Evolutionary conservation across 202 grass and related monocot species (phyloP).

Genomic region (Elaeis oleifera): DNA sequence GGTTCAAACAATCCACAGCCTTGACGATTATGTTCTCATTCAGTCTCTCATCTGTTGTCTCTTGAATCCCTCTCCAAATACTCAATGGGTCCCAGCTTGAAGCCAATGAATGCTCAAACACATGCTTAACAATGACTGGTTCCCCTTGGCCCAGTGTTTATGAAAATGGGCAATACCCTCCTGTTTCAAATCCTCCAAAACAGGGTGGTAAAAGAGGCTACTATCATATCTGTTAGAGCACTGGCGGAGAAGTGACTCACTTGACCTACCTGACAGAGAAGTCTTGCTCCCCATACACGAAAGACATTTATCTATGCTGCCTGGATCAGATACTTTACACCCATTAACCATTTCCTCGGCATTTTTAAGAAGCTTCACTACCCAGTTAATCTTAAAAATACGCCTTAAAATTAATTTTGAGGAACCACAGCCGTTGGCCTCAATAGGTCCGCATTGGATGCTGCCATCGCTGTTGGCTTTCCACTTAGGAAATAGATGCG

Average conservation of each 20-base stretch:
- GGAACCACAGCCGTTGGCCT: slow-evolving; percentile 67
- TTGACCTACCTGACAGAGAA: slow-evolving; percentile 20
- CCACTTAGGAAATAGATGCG: slow-evolving; percentile 73
- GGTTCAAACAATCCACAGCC: slow-evolving; percentile 58
- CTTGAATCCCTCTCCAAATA: slow-evolving; percentile 80
- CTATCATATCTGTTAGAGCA: slow-evolving; percentile 38
- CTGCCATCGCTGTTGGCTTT: slow-evolving; percentile 59
- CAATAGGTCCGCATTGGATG: slow-evolving; percentile 62
- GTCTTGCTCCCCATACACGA: slow-evolving; percentile 20
- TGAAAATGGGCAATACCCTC: slow-evolving; percentile 64
- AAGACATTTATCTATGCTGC: slow-evolving; percentile 27
- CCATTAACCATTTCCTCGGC: slow-evolving; percentile 91
- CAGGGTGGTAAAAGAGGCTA: slow-evolving; percentile 38
- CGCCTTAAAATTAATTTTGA: slow-evolving; percentile 78
- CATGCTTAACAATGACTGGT: slow-evolving; percentile 66
- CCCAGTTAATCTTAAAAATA: slow-evolving; percentile 98
- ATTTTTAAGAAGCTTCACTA: slow-evolving; percentile 75
- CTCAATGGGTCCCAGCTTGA: slow-evolving; percentile 71
- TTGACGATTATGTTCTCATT: slow-evolving; percentile 63
- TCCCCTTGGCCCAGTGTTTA: slow-evolving; percentile 79
- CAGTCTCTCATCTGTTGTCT: slow-evolving; percentile 65
- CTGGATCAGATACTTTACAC: slow-evolving; percentile 54
- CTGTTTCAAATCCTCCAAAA: slow-evolving; percentile 55
- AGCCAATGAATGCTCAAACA: slow-evolving; percentile 71
- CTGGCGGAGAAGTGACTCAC: slow-evolving; percentile 22